Evolutionary conservation across 805 yeast species (phyloP), one percentile per base, ranked within the genome.

Genomic region (Debaryomyces prosopidis): DNA sequence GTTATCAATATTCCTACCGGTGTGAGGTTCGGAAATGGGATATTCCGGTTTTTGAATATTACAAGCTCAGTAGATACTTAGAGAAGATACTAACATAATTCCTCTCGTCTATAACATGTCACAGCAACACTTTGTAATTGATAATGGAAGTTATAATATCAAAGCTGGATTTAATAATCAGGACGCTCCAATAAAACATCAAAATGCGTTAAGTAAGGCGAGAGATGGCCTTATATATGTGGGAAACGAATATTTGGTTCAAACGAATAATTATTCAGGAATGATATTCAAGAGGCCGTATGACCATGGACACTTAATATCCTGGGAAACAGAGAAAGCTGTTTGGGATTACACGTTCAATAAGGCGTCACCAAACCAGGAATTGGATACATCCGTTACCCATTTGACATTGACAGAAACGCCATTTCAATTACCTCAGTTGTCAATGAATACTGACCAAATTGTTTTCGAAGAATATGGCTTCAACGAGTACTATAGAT

Each of bases 381-480:
- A 49, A 17, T 34, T 60, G 4, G 64, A 60, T 39, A 52, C 58
- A 2, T 35, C 52, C 9, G 23, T 39, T 1, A 68, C 80, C 2
- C 81, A 85, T 45, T 69, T 94, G 35, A 73, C 90, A 0, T 73
- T 88, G 40, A 83, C 91, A 1, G 97, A 94, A 57, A 73, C 89
- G 4, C 92, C 96, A 18, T 82, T 85, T 59, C 86, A 89, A 42
- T 68, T 92, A 27, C 94, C 96, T 1, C 85, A 82, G 43, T 73
- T 92, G 27, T 87, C 95, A 31, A 82, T 82, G 53, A 87, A 87
- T 62, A 85, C 89, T 12, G 98, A 94, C 62, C 96, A 90, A 66
- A 86, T 94, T 0, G 78, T 94, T 0, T 92, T 95, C 68, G 99
- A 94, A 63, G 98, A 94, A 59, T 94, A 85, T 59, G 96, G 89